Evolutionary conservation across 768 basidiomycete genomes (phyloP).

Genomic region (Boletus subparvulus): DNA sequence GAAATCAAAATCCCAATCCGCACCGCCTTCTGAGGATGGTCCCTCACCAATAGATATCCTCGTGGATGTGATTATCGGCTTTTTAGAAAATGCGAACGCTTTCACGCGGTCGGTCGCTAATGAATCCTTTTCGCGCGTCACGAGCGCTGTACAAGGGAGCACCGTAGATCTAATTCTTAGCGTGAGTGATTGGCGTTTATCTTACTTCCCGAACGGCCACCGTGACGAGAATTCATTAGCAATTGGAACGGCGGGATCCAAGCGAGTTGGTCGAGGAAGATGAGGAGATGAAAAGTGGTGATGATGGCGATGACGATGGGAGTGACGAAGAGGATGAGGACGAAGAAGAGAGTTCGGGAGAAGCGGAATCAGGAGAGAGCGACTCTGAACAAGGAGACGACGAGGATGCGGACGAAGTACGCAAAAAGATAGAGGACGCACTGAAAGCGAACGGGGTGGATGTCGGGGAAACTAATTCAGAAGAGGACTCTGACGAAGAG

Average conservation of each 20-base stretch:
- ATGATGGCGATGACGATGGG: constrained; percentile 35
- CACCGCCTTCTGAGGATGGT: constrained; percentile 22
- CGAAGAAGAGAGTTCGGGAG: constrained; percentile 33
- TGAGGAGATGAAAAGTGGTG: constrained; percentile 42
- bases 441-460: constrained; percentile 59
- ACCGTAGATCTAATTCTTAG: constrained; percentile 80
- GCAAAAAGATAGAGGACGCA: constrained; percentile 65
- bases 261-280: constrained; percentile 46
- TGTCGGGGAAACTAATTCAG: constrained; percentile 51
- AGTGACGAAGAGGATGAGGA: constrained; percentile 39
- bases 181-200: constrained; percentile 46
- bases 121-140: constrained; percentile 73
- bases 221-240: constrained; percentile 46
- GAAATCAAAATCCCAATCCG: constrained; percentile 29
- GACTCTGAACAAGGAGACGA: constrained; percentile 52
- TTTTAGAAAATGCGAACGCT: constrained; percentile 78
- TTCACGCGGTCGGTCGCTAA: constrained; percentile 81
- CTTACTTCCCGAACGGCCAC: neutral
- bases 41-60: constrained; percentile 77
- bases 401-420: constrained; percentile 47
- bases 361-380: constrained; percentile 35
- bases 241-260: constrained; percentile 76
- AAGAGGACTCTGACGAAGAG: constrained; percentile 57
- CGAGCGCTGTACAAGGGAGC: constrained; percentile 60
- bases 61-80: constrained; percentile 87